phyloP scores from a whole-genome alignment of 129 eudicot species.

The Tanacetum coccineum region DNA sequence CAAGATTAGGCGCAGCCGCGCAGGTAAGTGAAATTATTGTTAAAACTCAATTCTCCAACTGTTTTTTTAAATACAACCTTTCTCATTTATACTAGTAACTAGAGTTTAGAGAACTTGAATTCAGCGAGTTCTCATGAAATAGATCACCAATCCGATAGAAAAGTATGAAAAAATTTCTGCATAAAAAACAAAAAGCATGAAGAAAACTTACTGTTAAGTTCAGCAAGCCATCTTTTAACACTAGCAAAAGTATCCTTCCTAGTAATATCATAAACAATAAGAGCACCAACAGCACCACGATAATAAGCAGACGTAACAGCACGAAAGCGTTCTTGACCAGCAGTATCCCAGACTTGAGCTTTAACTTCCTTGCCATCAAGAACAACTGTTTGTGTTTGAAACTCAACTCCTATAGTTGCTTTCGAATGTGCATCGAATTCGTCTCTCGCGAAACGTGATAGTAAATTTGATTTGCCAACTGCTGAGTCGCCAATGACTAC shows the following conservation, averaged over 20 bases:
- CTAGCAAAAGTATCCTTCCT: constrained; percentile 68
- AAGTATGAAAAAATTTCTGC: no score
- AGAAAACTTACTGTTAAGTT: constrained; percentile 58
- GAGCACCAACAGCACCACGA: constrained; percentile 96
- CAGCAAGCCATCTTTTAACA: constrained; percentile 76
- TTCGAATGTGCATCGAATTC: constrained; percentile 81
- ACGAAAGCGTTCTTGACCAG: constrained; percentile 87
- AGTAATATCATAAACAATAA: constrained; percentile 76
- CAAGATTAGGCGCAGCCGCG: no score
- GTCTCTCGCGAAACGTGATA: constrained; percentile 68
- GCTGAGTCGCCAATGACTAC: constrained; percentile 96
- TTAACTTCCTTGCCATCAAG: constrained; percentile 88
- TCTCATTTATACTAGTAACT: no score
- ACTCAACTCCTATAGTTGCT: constrained; percentile 93
- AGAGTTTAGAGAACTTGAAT: no score
- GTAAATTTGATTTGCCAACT: constrained; percentile 75
- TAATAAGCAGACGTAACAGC: constrained; percentile 96
- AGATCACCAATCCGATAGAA: no score
- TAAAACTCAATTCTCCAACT: no score
- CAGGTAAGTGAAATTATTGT: no score
- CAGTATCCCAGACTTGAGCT: constrained; percentile 97
- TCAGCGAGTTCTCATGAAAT: no score
- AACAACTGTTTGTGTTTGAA: constrained; percentile 80
- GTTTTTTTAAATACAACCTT: no score
- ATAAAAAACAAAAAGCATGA: neutral